phyloP scores from a whole-genome alignment of 2,329 filamentous ascomycete species.

The Trichoderma pleuroti region DNA sequence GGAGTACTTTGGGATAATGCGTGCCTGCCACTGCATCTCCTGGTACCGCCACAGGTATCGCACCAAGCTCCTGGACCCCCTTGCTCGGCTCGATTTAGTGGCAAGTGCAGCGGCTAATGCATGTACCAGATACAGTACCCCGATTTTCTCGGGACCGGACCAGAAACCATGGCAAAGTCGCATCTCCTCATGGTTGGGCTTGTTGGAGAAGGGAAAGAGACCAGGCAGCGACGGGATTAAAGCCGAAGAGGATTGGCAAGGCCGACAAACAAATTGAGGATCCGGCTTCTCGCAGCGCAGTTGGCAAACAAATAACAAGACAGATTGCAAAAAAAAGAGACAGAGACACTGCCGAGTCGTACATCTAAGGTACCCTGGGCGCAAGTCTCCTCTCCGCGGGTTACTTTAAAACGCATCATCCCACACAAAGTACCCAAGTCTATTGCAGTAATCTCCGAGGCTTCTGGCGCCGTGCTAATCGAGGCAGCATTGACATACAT shows the following conservation, averaged over 20 bases:
- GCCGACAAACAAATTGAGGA: neutral
- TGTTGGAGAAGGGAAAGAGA: neutral
- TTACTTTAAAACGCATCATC: neutral
- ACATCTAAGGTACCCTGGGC: neutral
- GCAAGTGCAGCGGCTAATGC: neutral
- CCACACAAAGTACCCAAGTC: neutral
- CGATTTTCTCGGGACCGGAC: neutral
- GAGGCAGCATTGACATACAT: neutral
- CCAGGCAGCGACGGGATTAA: conserved; percentile 3
- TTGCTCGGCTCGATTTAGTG: neutral
- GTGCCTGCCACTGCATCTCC: neutral
- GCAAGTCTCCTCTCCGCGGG: neutral
- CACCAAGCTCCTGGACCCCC: neutral
- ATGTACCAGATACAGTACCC: neutral
- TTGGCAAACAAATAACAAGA: neutral
- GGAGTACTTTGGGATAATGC: neutral
- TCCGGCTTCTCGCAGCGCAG: neutral
- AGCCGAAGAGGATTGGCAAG: neutral
- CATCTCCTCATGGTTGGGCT: conserved; percentile 7
- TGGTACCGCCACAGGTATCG: neutral
- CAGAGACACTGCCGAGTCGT: no score
- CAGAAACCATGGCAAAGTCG: conserved; percentile 6
- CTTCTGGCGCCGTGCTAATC: neutral
- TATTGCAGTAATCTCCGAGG: neutral
- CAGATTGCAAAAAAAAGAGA: neutral